phyloP scores from a whole-genome alignment of 1,284 basidiomycete genomes.

The Fomitiporia mediterranea region DNA sequence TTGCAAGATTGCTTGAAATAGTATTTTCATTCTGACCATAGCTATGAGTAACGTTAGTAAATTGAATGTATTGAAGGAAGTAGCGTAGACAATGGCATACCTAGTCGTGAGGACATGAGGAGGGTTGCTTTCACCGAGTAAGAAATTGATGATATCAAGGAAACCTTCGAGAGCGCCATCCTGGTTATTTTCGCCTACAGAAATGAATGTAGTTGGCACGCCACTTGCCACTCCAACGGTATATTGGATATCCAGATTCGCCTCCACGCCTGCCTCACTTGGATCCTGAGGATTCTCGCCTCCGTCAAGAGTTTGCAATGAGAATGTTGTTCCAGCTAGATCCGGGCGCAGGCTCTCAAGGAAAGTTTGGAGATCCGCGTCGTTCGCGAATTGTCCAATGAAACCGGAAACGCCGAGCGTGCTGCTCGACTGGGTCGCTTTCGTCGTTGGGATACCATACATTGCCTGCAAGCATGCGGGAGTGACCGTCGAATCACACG shows the following conservation, averaged over 20 bases:
- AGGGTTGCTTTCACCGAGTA: constrained; percentile 25
- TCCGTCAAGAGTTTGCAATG: constrained; percentile 22
- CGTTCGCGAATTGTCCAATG: constrained; percentile 24
- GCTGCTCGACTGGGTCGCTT: constrained; percentile 20
- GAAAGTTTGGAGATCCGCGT: constrained; percentile 21
- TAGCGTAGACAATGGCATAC: too few species aligned
- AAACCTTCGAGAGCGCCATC: constrained; percentile 26
- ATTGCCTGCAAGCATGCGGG: constrained; percentile 22
- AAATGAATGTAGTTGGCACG: constrained; percentile 25
- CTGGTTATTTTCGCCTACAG: constrained; percentile 21
- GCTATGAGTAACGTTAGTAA: neutral
- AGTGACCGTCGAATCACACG: constrained; percentile 17
- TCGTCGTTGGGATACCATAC: constrained; percentile 23
- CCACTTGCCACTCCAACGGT: constrained; percentile 29
- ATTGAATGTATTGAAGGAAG: too few species aligned
- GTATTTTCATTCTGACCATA: constrained; percentile 28
- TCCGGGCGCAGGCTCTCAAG: constrained; percentile 21
- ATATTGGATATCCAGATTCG: constrained; percentile 36
- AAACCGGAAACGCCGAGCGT: constrained; percentile 24
- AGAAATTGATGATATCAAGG: constrained; percentile 33
- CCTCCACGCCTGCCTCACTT: constrained; percentile 28
- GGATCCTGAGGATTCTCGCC: constrained; percentile 24
- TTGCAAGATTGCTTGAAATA: constrained; percentile 26
- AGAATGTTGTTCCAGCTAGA: constrained; percentile 19
- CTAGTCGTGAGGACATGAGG: constrained; percentile 30